These are phyloP conservation scores for Ulmus americana DNA, from an alignment of 331 rosid species.

Conservation along the genomic window DNA sequence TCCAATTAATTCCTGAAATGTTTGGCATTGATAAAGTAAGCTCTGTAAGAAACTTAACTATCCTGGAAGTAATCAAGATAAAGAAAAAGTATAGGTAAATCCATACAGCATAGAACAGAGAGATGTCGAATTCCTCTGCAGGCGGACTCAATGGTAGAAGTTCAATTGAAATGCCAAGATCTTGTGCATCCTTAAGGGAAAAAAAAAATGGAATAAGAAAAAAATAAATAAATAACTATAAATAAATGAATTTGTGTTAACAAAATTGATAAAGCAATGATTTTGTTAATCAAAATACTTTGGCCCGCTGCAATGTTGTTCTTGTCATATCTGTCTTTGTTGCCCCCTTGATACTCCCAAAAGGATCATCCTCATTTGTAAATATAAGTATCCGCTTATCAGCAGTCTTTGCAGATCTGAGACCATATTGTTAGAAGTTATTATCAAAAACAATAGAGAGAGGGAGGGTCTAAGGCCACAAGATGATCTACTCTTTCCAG, in stretches of 20 bases:
- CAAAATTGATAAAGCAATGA: background rate
- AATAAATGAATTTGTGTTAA: background rate
- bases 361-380: conserved; percentile 94
- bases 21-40: conserved; percentile 14
- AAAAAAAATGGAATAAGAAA: conserved; percentile 3
- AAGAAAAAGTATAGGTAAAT: conserved; percentile 17
- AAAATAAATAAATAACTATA: conserved; percentile 6
- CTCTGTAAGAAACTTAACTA: conserved; percentile 7
- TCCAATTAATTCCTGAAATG: conserved; percentile 69
- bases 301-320: conserved; percentile 82
- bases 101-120: conserved; percentile 74
- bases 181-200: conserved; percentile 72
- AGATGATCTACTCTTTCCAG: background rate
- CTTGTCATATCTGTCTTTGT: conserved; percentile 70
- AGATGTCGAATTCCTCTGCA: conserved; percentile 46
- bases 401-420: conserved; percentile 67
- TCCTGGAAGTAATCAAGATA: conserved; percentile 10
- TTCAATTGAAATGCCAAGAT: conserved; percentile 83
- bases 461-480: background rate
- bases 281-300: conserved; percentile 38
- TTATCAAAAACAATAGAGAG: conserved; percentile 10
- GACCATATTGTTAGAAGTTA: conserved; percentile 17
- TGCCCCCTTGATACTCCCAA: conserved; percentile 61
- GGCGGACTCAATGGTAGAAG: conserved; percentile 72
- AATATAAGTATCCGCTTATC: conserved; percentile 82